Evolutionary conservation across 73 alveolate species (phyloP).

Genomic region (Paramecium pentaurelia): DNA sequence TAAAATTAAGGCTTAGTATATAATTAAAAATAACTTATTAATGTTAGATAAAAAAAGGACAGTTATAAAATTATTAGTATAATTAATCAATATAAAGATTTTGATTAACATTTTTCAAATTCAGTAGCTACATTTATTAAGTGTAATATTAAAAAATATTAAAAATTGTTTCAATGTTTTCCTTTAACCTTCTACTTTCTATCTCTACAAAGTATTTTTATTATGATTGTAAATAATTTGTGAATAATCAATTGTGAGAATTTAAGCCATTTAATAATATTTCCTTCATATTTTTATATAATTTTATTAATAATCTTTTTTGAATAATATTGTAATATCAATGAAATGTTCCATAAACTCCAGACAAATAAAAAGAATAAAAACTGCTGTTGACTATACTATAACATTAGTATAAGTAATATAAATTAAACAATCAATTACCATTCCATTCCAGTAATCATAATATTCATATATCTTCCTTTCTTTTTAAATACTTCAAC

Average conservation of each 20-base stretch:
- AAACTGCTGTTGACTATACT: slow-evolving; percentile 70
- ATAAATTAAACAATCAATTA: slow-evolving; percentile 67
- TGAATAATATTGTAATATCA: slow-evolving; percentile 56
- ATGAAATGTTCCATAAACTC: slow-evolving; percentile 70
- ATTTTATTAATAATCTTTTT: slow-evolving; percentile 57
- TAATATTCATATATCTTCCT: slow-evolving; percentile 72
- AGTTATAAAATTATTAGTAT: neutral
- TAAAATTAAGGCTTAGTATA: neutral
- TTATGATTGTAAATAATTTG: slow-evolving; percentile 65
- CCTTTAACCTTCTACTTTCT: neutral
- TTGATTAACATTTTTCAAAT: neutral
- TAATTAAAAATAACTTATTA: neutral
- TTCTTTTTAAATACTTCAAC: slow-evolving; percentile 69
- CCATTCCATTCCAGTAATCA: slow-evolving; percentile 65
- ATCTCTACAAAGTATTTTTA: neutral
- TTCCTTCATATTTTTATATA: slow-evolving; percentile 67
- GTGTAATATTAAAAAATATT: neutral
- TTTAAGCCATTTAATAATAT: slow-evolving; percentile 70
- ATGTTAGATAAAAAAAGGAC: neutral
- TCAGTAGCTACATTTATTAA: neutral
- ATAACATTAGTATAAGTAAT: slow-evolving; percentile 76
- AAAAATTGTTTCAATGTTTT: neutral
- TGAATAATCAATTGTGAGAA: slow-evolving; percentile 52
- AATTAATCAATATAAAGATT: neutral
- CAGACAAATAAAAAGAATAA: slow-evolving; percentile 72